These are phyloP conservation scores for Solidago caesia DNA, from an alignment of 129 eudicot genomes.

Conservation along the genomic window DNA sequence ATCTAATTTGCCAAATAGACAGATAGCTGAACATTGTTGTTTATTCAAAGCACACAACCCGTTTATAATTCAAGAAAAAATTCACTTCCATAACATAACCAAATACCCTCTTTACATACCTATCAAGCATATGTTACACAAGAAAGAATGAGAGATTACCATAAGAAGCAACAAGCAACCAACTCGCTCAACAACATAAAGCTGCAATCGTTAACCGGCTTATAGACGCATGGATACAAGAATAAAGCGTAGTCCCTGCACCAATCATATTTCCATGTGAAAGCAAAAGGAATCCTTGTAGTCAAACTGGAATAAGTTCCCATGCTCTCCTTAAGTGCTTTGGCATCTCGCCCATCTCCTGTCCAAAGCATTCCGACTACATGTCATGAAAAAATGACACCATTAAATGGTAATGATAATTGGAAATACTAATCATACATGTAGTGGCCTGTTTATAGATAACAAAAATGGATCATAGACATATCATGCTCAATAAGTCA, in stretches of 20 bases:
- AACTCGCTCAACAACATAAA: constrained; percentile 67
- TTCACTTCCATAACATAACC: neutral
- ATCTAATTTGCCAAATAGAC: neutral
- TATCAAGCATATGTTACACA: neutral
- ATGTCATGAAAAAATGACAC: constrained; percentile 9
- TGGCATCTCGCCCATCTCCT: constrained; percentile 64
- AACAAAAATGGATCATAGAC: too few species aligned
- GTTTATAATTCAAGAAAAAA: neutral
- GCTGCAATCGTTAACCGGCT: constrained; percentile 79
- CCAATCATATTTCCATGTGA: constrained; percentile 76
- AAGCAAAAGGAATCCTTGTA: constrained; percentile 83
- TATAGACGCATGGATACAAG: constrained; percentile 59
- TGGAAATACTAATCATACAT: too few species aligned
- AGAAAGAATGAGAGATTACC: constrained; percentile 50
- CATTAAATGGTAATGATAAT: neutral
- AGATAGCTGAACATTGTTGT: neutral
- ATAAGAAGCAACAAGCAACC: constrained; percentile 74
- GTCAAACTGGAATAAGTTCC: constrained; percentile 59
- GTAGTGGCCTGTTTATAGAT: too few species aligned
- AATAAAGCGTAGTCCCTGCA: constrained; percentile 79
- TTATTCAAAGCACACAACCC: neutral
- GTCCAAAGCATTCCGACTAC: constrained; percentile 88
- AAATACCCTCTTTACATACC: neutral
- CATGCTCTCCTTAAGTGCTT: constrained; percentile 85
- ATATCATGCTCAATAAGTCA: too few species aligned